phyloP scores from a whole-genome alignment of 371 early-diverging fungal genomes.

The Cokeromyces recurvatus region DNA sequence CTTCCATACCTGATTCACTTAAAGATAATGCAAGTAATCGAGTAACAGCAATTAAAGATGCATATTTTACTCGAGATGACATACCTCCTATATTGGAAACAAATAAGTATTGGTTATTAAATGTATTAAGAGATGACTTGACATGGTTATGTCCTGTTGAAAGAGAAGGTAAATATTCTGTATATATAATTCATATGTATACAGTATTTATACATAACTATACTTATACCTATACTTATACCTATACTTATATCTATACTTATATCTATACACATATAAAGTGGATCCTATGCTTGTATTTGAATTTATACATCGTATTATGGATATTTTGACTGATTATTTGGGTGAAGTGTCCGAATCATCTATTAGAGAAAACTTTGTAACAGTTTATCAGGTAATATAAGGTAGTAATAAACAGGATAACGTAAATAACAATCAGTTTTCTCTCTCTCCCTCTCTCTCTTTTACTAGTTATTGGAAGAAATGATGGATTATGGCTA shows the following conservation, averaged over 20 bases:
- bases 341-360: conserved; percentile 76
- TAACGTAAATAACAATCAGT: too few relatives aligned
- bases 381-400: conserved; percentile 80
- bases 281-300: conserved; percentile 83
- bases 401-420: too few relatives aligned
- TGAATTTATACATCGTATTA: conserved; percentile 82
- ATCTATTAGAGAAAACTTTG: conserved; percentile 88
- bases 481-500: conserved; percentile 92
- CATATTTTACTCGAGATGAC: conserved; percentile 53
- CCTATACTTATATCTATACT: too few relatives aligned
- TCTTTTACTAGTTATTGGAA: conserved; percentile 85
- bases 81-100: conserved; percentile 64
- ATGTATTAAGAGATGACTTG: conserved; percentile 64
- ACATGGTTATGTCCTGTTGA: conserved; percentile 71
- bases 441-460: too few relatives aligned
- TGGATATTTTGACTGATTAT: conserved; percentile 77
- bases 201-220: too few relatives aligned
- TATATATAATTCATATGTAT: too few relatives aligned
- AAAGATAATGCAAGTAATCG: conserved; percentile 11
- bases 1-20: conserved; percentile 33
- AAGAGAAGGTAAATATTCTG: conserved; percentile 65
- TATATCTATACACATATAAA: too few relatives aligned
- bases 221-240: too few relatives aligned
- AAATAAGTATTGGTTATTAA: conserved; percentile 63
- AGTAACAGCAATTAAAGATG: conserved; percentile 31